Conservation (phyloP, 148 eudicot genomes). For the Vaccinium corymbosum region DNA sequence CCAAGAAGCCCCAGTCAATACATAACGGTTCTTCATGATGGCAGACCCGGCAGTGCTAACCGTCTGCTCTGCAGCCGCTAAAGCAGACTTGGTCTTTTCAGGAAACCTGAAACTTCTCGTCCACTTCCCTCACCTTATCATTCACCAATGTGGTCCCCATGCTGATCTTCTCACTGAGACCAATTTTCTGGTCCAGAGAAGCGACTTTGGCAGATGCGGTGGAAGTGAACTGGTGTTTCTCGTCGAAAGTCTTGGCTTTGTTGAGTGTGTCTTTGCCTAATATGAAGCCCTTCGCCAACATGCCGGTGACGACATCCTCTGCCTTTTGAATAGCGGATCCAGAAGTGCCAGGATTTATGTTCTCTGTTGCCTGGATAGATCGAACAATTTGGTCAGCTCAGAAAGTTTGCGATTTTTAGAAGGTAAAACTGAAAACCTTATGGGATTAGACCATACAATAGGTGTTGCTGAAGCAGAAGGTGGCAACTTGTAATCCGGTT, state of each 20-base stretch:
- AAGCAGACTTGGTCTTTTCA: constrained; percentile 81
- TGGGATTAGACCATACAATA: constrained; percentile 32
- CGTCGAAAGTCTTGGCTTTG: constrained; percentile 83
- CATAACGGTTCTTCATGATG: constrained; percentile 82
- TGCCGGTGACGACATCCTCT: constrained; percentile 82
- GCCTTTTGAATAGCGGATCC: constrained; percentile 75
- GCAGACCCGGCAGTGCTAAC: constrained; percentile 83
- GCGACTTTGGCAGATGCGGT: constrained; percentile 80
- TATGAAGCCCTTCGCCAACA: constrained; percentile 89
- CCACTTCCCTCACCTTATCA: constrained; percentile 83
- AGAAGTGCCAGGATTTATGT: constrained; percentile 29
- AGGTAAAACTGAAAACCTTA: not conserved
- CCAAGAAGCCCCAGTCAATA: constrained; percentile 85
- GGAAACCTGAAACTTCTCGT: constrained; percentile 40
- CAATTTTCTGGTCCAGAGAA: constrained; percentile 82
- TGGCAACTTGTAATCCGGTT: constrained; percentile 73
- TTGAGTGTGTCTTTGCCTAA: constrained; percentile 78
- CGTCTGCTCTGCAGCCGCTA: constrained; percentile 79
- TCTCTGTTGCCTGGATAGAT: constrained; percentile 36
- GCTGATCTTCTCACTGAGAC: constrained; percentile 65
- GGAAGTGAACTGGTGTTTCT: constrained; percentile 69
- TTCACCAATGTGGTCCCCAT: constrained; percentile 72
- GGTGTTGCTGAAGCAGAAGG: constrained; percentile 39
- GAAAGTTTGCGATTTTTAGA: not conserved
- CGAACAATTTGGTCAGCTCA: not conserved